phyloP scores from a whole-genome alignment of 2,329 filamentous ascomycete species.

The Fusarium succisae region DNA sequence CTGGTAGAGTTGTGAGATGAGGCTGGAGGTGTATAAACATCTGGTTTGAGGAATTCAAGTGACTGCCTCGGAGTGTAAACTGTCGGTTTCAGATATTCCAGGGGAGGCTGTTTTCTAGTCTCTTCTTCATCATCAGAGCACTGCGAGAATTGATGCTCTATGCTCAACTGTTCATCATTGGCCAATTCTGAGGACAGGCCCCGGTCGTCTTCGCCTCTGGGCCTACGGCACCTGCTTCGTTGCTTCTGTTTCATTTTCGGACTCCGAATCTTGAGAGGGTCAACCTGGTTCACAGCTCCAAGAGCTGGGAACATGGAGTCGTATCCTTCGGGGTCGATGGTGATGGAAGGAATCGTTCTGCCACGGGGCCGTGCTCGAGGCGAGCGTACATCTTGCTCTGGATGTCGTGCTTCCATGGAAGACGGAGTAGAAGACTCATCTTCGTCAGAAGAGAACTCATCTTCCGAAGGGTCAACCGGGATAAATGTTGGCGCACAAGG shows the following conservation, averaged over 20 bases:
- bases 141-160: neutral
- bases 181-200: neutral
- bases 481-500: slow-evolving; percentile 42
- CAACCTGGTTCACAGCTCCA: neutral
- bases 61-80: slow-evolving; percentile 25
- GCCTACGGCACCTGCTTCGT: neutral
- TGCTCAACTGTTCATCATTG: neutral
- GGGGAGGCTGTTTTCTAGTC: neutral
- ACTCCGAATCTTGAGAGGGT: neutral
- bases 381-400: neutral
- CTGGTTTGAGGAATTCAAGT: slow-evolving; percentile 15
- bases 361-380: neutral
- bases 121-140: neutral
- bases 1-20: neutral
- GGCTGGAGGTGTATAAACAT: slow-evolving; percentile 26
- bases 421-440: neutral
- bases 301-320: slow-evolving; percentile 40
- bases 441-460: neutral
- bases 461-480: slow-evolving; percentile 22
- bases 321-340: slow-evolving; percentile 34
- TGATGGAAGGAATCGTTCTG: neutral
- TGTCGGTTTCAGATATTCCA: slow-evolving; percentile 18
- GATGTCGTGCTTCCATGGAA: neutral
- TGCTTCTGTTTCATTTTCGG: neutral
- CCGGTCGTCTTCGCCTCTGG: neutral